Base-by-base conservation (phyloP, 306 rosid genomes). In the Lathyrus tuberosus region DNA sequence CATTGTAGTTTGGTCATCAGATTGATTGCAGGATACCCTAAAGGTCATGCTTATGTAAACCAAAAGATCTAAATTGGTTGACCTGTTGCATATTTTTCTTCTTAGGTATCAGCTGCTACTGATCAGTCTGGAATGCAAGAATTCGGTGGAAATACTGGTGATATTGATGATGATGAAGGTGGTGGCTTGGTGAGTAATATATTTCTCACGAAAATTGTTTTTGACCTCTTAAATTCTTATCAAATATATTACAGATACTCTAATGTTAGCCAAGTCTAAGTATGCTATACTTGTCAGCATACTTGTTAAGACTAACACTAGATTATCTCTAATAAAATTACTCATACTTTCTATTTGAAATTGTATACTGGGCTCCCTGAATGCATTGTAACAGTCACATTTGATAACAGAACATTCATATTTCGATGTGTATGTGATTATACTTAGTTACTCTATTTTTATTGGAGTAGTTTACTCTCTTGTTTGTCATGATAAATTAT, bases 121-220 rank as follows among this genome's bases (percentile, higher is more conserved):
- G 99, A 94, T 81, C 97, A 91, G 80, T 59, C 72, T 15, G 97
- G 89, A 80, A 72, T 83, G 82, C 92, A 71, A 86, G 99, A 94
- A 64, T 48, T 81, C 58, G 99, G 92, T 58, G 95, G 84, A 57
- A 94, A 78, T 81, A 71, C 89, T 71, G 95, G 86, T 76, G 99
- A 94, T 85, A 84, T 94, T 73, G 99, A 94, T 67, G 97, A 94
- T 22, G 97, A 91, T 18, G 99, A 88, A 61, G 96, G 92, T 8
- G 95, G 89, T 56, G 91, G 97, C 83, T 74, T 91, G 96, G 97
- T 92, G 47, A 86, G 85, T 79, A 72, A 74, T 77, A 41, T 68
- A 44, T 69, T 69, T 41, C 53, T 65, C 37, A 18, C n/a, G 33
- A 28, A 28, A 49, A 58, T 41, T 78, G 46, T 49, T 18, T 33